These are phyloP conservation scores for Boeremia lycopersici DNA, from an alignment of 2,329 filamentous ascomycete species.

Conservation along the genomic window DNA sequence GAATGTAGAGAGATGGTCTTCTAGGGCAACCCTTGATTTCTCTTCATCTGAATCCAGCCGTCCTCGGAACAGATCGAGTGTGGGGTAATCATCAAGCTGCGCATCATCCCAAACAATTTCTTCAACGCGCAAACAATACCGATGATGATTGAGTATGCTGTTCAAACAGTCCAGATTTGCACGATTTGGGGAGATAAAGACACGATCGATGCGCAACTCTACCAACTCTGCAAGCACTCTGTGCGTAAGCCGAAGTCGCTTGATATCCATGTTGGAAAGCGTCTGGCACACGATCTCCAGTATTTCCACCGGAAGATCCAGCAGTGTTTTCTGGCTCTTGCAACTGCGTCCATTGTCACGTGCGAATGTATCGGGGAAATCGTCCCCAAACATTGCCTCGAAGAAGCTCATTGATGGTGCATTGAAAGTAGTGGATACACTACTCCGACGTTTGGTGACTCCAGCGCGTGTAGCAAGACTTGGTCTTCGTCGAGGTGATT, in stretches of 20 bases:
- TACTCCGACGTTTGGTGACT: constrained; percentile 29
- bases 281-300: constrained; percentile 22
- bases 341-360: constrained; percentile 6
- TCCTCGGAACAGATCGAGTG: constrained; percentile 16
- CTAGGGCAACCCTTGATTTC: not conserved
- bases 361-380: constrained; percentile 31
- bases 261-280: constrained; percentile 28
- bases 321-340: constrained; percentile 25
- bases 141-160: constrained; percentile 46
- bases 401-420: constrained; percentile 33
- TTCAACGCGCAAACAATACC: constrained; percentile 36
- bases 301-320: constrained; percentile 29
- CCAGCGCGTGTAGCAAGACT: constrained; percentile 31
- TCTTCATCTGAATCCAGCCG: not conserved
- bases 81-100: constrained; percentile 29
- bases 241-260: constrained; percentile 26
- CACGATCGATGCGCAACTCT: constrained; percentile 41
- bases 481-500: constrained; percentile 28
- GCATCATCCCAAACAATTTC: constrained; percentile 53
- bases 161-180: constrained; percentile 48
- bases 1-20: constrained; percentile 3
- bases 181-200: constrained; percentile 51
- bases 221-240: constrained; percentile 23
- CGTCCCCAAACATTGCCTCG: constrained; percentile 32
- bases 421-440: constrained; percentile 21